Percentiles rank a stretch among this genome's conserved stretches.
These are phyloP conservation scores for Penicillium goetzii DNA, from an alignment of 495 filamentous ascomycete species.

Conservation along the genomic window DNA sequence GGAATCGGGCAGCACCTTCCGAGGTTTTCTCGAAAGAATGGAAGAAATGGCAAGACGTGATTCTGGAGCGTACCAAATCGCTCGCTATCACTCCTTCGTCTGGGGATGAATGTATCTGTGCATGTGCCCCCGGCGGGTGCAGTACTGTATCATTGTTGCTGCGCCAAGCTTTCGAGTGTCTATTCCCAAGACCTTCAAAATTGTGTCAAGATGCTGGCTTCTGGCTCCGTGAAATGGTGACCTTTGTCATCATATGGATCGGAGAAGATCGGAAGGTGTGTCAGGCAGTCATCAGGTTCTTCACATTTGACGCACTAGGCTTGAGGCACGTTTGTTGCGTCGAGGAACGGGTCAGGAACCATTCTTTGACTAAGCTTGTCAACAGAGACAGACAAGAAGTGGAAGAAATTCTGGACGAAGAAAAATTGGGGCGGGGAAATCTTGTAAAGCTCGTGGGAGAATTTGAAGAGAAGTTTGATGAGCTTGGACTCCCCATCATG, in stretches of 20 bases:
- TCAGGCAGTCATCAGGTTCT: neutral
- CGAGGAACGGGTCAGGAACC: neutral
- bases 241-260: neutral
- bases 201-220: neutral
- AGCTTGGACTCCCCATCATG: neutral
- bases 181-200: neutral
- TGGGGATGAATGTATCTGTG: slow-evolving; percentile 9
- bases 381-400: slow-evolving; percentile 2
- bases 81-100: neutral
- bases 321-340: neutral
- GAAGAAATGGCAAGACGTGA: neutral
- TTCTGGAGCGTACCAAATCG: neutral
- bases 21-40: neutral
- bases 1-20: too few species aligned
- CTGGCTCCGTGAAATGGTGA: neutral
- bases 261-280: neutral
- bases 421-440: neutral
- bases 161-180: neutral
- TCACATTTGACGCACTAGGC: neutral
- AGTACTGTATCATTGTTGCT: slow-evolving; percentile 2
- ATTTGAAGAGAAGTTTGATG: neutral
- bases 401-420: slow-evolving; percentile 14
- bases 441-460: neutral
- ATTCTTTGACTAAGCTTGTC: neutral
- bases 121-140: slow-evolving; percentile 6